Evolutionary conservation across 2,329 filamentous ascomycete species (phyloP), one percentile per base, ranked within the genome.

Genomic region (Phoma sp.): DNA sequence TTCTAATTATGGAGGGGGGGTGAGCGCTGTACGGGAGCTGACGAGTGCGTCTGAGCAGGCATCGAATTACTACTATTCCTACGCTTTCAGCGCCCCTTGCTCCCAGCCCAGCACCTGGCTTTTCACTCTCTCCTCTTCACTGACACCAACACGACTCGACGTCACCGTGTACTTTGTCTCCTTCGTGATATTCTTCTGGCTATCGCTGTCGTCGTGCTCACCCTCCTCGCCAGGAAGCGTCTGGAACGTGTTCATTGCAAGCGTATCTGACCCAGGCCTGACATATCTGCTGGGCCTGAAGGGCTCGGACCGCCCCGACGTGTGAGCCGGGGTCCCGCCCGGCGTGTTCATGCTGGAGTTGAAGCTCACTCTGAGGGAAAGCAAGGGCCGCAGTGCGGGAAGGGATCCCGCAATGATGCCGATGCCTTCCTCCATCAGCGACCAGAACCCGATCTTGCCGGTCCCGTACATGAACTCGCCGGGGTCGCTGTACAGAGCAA

Each of bases 391-490:
- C n/a, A 80, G 72, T 3, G 76, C 73, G 2, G 76, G 75, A 23
- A 79, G 65, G 18, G 76, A 78, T 9, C 77, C 79, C 11, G 79
- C 77, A 7, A 77, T 71, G 55, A 82, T 77, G 18, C 79, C 79
- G 36, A 77, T 77, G 11, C 76, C 79, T 55, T 77, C 76, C 58
- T 80, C 79, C 40, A 77, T 69, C 33, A 80, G 64, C 6, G 77
- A 78, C 77, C 78, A 79, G 46, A 79, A 70, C 0, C 74, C 75
- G 32, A 79, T 78, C 40, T 75, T 72, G 32, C 75, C 75, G 7
- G 76, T 72, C 48, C 68, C 64, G 62, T 67, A 77, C 64, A 79
- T 72, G 59, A 75, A 79, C 46, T 79, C 75, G 9, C 60, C 52
- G 4, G 73, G 70, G 36, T 79, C 63, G n/a, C 61, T 67, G 52